Percentiles rank a stretch among this genome's conserved stretches.
Conservation (phyloP, 352 stramenopile genomes). For the Sclerospora graminicola region DNA sequence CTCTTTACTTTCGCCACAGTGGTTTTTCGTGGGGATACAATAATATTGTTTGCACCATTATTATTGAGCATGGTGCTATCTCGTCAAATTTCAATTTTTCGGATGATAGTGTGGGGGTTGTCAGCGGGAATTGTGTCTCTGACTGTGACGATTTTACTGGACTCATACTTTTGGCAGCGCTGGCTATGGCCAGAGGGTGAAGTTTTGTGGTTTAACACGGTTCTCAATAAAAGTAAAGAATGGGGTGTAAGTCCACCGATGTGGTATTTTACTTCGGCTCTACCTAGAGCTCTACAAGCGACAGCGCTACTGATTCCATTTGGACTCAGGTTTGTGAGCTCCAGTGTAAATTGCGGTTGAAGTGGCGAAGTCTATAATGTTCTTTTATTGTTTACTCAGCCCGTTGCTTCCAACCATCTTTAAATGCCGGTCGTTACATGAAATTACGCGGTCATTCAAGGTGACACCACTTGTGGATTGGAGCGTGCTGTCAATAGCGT, state of each 20-base stretch:
- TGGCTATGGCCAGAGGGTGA: constrained; percentile 97
- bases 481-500: constrained; percentile 43
- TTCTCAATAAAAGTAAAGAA: constrained; percentile 95
- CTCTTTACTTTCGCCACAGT: constrained; percentile 89
- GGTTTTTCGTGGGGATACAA: constrained; percentile 95
- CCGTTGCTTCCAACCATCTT: constrained; percentile 30
- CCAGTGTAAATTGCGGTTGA: background rate
- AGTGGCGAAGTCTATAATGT: background rate
- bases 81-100: constrained; percentile 50
- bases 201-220: constrained; percentile 95
- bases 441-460: constrained; percentile 26
- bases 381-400: constrained; percentile 14
- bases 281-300: constrained; percentile 85
- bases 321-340: constrained; percentile 40
- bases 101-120: constrained; percentile 78
- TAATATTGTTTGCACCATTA: constrained; percentile 92
- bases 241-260: constrained; percentile 93
- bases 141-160: constrained; percentile 78
- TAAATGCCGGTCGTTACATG: constrained; percentile 31
- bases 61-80: constrained; percentile 86
- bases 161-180: constrained; percentile 92
- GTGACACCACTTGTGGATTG: constrained; percentile 36
- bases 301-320: constrained; percentile 81
- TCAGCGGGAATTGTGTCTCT: constrained; percentile 60
- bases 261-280: constrained; percentile 94